Conservation (phyloP, 108 stramenopile species). For the Discostella stelligeroides region DNA sequence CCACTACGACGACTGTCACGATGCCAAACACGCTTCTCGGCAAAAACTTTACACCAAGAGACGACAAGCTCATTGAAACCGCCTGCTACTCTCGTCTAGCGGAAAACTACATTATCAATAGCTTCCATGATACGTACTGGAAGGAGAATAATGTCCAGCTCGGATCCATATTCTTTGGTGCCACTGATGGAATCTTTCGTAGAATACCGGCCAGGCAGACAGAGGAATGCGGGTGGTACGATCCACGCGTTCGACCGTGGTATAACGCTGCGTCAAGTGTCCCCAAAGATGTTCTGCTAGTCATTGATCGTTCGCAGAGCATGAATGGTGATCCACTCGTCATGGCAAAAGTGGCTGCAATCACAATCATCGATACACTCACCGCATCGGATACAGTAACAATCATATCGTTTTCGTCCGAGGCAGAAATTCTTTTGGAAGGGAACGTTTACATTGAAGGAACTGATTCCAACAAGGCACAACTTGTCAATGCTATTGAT, state of each 20-base stretch:
- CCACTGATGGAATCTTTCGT: conserved; percentile 47
- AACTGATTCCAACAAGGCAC: conserved; percentile 41
- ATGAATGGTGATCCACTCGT: conserved; percentile 47
- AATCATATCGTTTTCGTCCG: conserved; percentile 37
- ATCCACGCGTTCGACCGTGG: conserved; percentile 60
- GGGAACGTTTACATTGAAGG: conserved; percentile 18
- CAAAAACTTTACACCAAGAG: too few relatives aligned
- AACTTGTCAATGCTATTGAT: conserved; percentile 19
- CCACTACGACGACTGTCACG: too few relatives aligned
- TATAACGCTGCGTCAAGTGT: conserved; percentile 62
- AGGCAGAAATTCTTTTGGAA: neutral
- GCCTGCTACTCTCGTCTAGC: conserved; percentile 31
- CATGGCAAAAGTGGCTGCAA: conserved; percentile 49
- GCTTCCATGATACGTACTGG: conserved; percentile 25
- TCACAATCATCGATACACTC: conserved; percentile 52
- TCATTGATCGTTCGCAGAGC: conserved; percentile 55
- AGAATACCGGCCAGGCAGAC: conserved; percentile 44
- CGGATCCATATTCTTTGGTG: conserved; percentile 43
- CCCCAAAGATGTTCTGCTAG: conserved; percentile 68
- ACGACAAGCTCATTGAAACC: conserved; percentile 22
- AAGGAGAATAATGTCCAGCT: neutral
- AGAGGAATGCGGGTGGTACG: conserved; percentile 41
- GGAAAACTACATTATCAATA: conserved; percentile 32
- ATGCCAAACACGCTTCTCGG: too few relatives aligned
- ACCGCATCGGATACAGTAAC: conserved; percentile 50